Evolutionary conservation across 192 early-diverging fungal species (phyloP).

Genomic region (Podila horticola): DNA sequence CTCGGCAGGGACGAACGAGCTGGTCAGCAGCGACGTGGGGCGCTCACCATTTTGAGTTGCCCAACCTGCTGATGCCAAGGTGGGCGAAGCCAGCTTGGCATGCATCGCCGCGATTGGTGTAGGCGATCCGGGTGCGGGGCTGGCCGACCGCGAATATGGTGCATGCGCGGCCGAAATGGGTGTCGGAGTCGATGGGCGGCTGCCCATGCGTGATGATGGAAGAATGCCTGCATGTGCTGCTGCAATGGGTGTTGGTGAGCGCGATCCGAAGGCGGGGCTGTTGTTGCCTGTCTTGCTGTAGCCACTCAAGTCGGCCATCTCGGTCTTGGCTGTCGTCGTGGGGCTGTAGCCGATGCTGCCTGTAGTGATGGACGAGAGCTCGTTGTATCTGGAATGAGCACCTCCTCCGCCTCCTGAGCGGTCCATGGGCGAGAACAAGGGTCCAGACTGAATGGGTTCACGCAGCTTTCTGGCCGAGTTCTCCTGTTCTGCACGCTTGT

Average conservation of each 20-base stretch:
- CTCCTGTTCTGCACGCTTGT: slow-evolving; percentile 25
- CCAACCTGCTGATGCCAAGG: no score
- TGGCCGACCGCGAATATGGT: not conserved
- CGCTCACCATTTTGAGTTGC: slow-evolving; percentile 1
- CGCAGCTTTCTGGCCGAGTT: slow-evolving; percentile 8
- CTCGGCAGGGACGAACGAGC: slow-evolving; percentile 25
- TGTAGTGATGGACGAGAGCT: slow-evolving; percentile 30
- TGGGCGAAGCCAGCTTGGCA: not conserved
- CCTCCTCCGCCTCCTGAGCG: not conserved
- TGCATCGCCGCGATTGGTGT: slow-evolving; percentile 32
- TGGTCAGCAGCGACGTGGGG: slow-evolving; percentile 35
- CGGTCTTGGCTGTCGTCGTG: slow-evolving; percentile 12
- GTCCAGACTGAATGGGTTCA: slow-evolving; percentile 32
- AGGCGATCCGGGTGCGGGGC: slow-evolving; percentile 11
- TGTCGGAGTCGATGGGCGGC: not conserved
- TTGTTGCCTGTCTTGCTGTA: not conserved
- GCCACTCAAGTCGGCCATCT: slow-evolving; percentile 22
- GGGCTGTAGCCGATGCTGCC: slow-evolving; percentile 24
- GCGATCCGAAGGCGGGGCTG: slow-evolving; percentile 12
- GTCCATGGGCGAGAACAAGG: slow-evolving; percentile 27
- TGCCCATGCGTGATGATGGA: not conserved
- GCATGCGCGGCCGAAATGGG: not conserved
- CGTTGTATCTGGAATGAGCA: slow-evolving; percentile 24
- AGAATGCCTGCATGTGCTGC: slow-evolving; percentile 3
- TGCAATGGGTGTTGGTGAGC: slow-evolving; percentile 40